Conservation (phyloP, 2,329 filamentous ascomycete genomes). For the Drechslerella stenobrocha region DNA sequence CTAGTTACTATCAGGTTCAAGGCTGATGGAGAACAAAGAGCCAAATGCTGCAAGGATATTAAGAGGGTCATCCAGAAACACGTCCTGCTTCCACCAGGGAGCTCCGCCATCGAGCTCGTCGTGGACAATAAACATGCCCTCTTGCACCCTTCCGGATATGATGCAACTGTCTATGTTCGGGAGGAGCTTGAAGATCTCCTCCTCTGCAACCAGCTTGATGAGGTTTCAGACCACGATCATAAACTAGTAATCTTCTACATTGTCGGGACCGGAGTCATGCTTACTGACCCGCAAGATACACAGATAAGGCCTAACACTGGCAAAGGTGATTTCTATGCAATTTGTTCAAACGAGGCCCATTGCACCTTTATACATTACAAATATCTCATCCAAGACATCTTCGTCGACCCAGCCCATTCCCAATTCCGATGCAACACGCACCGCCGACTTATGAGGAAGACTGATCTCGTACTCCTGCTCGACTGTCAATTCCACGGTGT, state of each 20-base stretch:
- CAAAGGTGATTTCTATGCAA: constrained; percentile 7
- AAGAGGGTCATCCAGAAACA: neutral
- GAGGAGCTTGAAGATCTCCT: constrained; percentile 19
- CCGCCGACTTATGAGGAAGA: constrained; percentile 9
- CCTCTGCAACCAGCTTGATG: constrained; percentile 9
- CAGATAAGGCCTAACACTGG: constrained; percentile 3
- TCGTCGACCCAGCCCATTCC: constrained; percentile 3
- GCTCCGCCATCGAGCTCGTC: constrained; percentile 2
- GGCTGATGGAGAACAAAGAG: constrained; percentile 1
- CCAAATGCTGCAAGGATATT: constrained; percentile 5
- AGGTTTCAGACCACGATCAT: constrained; percentile 14
- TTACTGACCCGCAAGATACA: neutral
- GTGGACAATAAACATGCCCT: constrained; percentile 2
- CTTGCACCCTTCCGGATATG: constrained; percentile 4
- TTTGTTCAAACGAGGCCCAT: constrained; percentile 7
- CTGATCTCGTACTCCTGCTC: constrained; percentile 13
- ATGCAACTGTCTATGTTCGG: constrained; percentile 6
- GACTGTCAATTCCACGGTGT: constrained; percentile 9
- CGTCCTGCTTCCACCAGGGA: neutral
- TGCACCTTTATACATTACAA: constrained; percentile 13
- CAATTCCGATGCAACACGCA: constrained; percentile 5
- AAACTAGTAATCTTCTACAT: constrained; percentile 19
- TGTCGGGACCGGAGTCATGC: neutral
- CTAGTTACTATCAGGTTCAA: constrained; percentile 9
- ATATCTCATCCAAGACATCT: constrained; percentile 10